Conservation (phyloP, 495 filamentous ascomycete species). For the Daldinia caldariorum region DNA sequence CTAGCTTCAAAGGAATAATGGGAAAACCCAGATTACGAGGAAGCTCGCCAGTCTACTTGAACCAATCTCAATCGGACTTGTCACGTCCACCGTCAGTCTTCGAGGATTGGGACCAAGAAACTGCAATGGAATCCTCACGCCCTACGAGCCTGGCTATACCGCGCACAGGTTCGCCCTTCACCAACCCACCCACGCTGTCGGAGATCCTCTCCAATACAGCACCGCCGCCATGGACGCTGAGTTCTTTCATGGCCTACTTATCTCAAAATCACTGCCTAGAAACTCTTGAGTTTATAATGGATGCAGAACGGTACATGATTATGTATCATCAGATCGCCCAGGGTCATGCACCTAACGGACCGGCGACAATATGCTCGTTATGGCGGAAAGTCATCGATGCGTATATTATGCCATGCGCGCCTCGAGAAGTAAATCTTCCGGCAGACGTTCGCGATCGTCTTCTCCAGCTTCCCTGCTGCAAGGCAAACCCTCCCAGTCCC, state of each 20-base stretch:
- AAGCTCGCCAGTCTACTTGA: constrained; percentile 54
- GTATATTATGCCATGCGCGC: constrained; percentile 82
- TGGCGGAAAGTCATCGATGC: constrained; percentile 73
- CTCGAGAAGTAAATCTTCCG: constrained; percentile 92
- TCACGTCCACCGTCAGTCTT: constrained; percentile 54
- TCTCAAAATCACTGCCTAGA: constrained; percentile 98
- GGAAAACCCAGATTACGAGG: constrained; percentile 54
- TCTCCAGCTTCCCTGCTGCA: constrained; percentile 67
- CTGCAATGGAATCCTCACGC: constrained; percentile 58
- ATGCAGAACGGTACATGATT: constrained; percentile 87
- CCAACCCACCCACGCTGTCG: constrained; percentile 80
- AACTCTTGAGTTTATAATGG: constrained; percentile 96
- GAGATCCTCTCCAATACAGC: constrained; percentile 90
- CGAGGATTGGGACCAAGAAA: constrained; percentile 55
- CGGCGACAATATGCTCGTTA: constrained; percentile 77
- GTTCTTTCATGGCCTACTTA: constrained; percentile 95
- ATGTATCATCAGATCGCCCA: constrained; percentile 62
- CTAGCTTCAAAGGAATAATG: constrained; percentile 53
- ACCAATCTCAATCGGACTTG: constrained; percentile 50
- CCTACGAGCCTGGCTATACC: constrained; percentile 58
- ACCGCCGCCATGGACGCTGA: constrained; percentile 89
- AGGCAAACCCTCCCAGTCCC: constrained; percentile 75
- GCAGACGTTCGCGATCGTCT: constrained; percentile 83
- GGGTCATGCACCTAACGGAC: constrained; percentile 57
- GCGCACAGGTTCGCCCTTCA: constrained; percentile 53